phyloP scores from a whole-genome alignment of 352 stramenopile genomes.

The Pythium phragmiticola region DNA sequence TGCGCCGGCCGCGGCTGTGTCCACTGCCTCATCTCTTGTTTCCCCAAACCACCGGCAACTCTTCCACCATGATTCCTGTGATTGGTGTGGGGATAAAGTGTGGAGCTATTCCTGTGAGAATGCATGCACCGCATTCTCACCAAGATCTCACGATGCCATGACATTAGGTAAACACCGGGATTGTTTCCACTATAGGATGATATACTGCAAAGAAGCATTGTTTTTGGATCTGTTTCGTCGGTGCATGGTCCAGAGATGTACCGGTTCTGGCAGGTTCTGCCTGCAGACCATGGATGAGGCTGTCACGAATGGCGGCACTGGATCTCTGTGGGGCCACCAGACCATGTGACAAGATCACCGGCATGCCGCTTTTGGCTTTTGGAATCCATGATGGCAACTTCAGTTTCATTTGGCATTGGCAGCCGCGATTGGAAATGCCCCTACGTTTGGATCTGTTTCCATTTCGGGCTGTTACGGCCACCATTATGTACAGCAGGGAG shows the following conservation, averaged over 20 bases:
- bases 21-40: slow-evolving; percentile 6
- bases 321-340: not conserved
- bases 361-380: too few species aligned
- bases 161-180: not conserved
- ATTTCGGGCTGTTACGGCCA: not conserved
- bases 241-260: not conserved
- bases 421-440: not conserved
- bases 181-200: not conserved
- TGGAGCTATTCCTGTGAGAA: not conserved
- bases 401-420: not conserved
- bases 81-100: not conserved
- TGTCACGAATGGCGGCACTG: slow-evolving; percentile 3
- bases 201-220: not conserved
- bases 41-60: slow-evolving; percentile 1
- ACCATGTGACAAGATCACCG: slow-evolving; percentile 3
- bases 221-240: not conserved
- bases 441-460: not conserved
- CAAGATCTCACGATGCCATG: not conserved
- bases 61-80: not conserved
- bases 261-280: not conserved
- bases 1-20: slow-evolving; percentile 9
- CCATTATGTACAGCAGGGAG: too few species aligned
- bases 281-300: slow-evolving; percentile 3
- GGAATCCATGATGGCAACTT: too few species aligned
- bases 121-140: not conserved